Evolutionary conservation across 2,329 filamentous ascomycete genomes (phyloP).

Genomic region (Stemphylium vesicarium): DNA sequence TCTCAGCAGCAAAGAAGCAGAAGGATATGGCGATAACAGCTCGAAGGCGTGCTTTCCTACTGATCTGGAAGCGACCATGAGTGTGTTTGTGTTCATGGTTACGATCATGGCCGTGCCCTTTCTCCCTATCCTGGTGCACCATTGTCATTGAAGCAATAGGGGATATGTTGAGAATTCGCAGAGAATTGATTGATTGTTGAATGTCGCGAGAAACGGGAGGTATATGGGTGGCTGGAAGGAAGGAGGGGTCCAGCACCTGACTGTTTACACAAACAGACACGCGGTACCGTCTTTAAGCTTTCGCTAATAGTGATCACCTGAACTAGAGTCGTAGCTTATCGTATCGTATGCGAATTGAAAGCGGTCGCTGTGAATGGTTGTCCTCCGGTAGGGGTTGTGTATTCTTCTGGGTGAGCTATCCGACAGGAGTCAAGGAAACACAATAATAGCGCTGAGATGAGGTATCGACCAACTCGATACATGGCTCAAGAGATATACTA

Average conservation of each 20-base stretch:
- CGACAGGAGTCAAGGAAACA: background rate
- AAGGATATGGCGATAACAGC: conserved; percentile 56
- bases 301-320: no score
- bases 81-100: conserved; percentile 13
- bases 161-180: background rate
- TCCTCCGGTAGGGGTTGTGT: no score
- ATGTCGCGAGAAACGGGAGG: background rate
- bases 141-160: conserved; percentile 8
- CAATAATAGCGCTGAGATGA: background rate
- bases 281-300: background rate
- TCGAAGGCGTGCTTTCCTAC: conserved; percentile 42
- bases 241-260: background rate
- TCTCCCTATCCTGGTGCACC: conserved; percentile 20
- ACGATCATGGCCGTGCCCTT: background rate
- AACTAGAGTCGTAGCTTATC: no score
- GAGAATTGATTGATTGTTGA: background rate
- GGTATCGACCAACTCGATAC: background rate
- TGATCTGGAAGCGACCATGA: conserved; percentile 28
- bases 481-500: background rate
- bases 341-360: no score
- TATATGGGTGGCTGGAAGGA: background rate
- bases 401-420: background rate
- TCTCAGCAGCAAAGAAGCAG: conserved; percentile 56
- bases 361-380: background rate
- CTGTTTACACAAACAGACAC: background rate